A percentile compares a stretch with the other conserved stretches of the same genome.
Evolutionary conservation across 208 protist genomes (phyloP).

Genomic region (Trypanosomatidae sp.): DNA sequence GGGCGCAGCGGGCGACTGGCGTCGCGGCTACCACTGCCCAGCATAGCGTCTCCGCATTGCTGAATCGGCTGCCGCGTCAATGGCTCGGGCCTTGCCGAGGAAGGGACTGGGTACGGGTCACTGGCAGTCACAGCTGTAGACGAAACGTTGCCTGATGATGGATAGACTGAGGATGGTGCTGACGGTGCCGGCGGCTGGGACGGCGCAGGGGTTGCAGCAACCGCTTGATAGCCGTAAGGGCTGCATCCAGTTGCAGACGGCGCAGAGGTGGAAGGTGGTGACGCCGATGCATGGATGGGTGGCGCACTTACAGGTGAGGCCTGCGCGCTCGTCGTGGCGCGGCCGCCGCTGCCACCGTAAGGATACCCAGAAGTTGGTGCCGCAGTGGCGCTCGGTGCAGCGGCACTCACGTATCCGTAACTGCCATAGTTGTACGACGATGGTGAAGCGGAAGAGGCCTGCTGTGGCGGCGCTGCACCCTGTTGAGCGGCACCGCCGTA

Average conservation of each 20-base stretch:
- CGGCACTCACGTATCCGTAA: background rate
- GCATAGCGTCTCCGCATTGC: background rate
- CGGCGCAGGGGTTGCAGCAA: background rate
- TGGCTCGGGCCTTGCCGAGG: background rate
- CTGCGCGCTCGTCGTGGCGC: slow-evolving; percentile 11
- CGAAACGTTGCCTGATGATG: background rate
- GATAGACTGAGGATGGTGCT: slow-evolving; percentile 4
- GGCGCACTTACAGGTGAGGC: slow-evolving; percentile 11
- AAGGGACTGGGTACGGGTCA: slow-evolving; percentile 5
- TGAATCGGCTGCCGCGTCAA: background rate
- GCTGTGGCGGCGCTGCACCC: slow-evolving; percentile 7
- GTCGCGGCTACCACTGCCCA: background rate
- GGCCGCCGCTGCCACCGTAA: slow-evolving; percentile 20
- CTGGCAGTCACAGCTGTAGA: background rate
- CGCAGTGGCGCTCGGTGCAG: slow-evolving; percentile 1
- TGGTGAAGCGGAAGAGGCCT: background rate
- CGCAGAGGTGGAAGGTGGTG: slow-evolving; percentile 1
- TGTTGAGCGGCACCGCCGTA: slow-evolving; percentile 2
- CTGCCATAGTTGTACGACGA: slow-evolving; percentile 7
- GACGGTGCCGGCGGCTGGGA: background rate
- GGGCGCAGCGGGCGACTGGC: slow-evolving; percentile 6
- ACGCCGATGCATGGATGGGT: slow-evolving; percentile 17
- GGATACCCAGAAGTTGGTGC: slow-evolving; percentile 18
- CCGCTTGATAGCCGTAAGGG: slow-evolving; percentile 18
- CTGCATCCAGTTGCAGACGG: slow-evolving; percentile 8